Percentiles rank a stretch among this genome's conserved stretches.
phyloP scores from a whole-genome alignment of 2,329 filamentous ascomycete genomes.

The Aurifilum marmelostoma region DNA sequence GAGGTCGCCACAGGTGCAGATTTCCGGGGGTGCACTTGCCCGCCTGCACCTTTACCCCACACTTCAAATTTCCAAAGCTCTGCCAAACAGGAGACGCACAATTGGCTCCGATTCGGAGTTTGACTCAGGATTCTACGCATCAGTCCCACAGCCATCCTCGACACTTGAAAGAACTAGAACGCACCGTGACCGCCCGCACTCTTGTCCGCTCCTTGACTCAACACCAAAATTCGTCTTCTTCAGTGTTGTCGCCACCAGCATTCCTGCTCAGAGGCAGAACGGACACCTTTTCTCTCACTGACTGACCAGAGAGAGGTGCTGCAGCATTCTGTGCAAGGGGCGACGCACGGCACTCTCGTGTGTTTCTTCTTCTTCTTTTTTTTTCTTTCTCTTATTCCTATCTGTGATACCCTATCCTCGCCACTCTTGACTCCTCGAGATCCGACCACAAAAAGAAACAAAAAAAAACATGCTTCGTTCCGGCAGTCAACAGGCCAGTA shows the following conservation, averaged over 20 bases:
- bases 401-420: conserved; percentile 19
- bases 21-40: conserved; percentile 1
- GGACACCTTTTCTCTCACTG: not conserved
- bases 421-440: not conserved
- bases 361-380: conserved; percentile 8
- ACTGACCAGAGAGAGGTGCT: not conserved
- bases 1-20: conserved; percentile 9
- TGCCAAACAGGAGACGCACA: conserved; percentile 13
- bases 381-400: no score
- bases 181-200: not conserved
- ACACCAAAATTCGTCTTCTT: not conserved
- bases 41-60: conserved; percentile 18
- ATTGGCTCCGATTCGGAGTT: conserved; percentile 14
- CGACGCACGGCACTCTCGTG: not conserved
- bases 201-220: not conserved
- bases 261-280: not conserved
- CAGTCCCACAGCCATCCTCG: conserved; percentile 6
- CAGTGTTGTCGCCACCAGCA: not conserved
- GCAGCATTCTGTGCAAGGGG: not conserved
- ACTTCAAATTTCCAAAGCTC: conserved; percentile 14
- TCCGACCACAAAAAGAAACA: conserved; percentile 32
- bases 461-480: conserved; percentile 55
- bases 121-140: conserved; percentile 4
- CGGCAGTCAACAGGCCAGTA: conserved; percentile 47
- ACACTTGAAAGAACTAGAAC: not conserved